Base-by-base conservation (phyloP, 495 filamentous ascomycete species). In the Aspergillus coremiiformis region DNA sequence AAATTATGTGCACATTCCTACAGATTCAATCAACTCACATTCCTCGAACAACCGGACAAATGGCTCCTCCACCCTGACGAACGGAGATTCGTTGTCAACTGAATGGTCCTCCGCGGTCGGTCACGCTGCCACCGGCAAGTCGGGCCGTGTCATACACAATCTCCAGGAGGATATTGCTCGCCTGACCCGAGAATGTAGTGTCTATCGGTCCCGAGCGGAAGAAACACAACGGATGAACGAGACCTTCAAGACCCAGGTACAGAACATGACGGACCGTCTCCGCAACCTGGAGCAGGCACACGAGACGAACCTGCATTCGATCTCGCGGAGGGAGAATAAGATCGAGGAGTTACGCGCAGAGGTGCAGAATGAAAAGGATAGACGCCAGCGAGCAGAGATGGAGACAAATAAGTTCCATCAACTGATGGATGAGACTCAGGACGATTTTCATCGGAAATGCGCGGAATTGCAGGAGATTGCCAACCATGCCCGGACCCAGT, bases 71-170 rank as follows among this genome's bases (percentile, higher is more conserved):
- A 57, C 63, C 11, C 46, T 54, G n/a, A 63, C 62, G 15, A 63
- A 64, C 55, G 53, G 54, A 39, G 75, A 72, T 44, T 46, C 65
- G 4, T 50, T 69, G 5, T 61, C 64, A 11, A 52, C 51, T 19
- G 82, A 77, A 67, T 92, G 87, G 87, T 86, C 85, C 54, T 76
- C 81, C 9, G 84, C 86, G 0, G 80, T 92, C 33, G 89, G 89
- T 35, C 83, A 87, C 47, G 89, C 89, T 24, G 83, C 82, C 9
- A 80, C 87, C 0, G 90, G 90, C 51, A 95, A 95, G 70, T 93
- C 87, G 2, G 90, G 90, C n/a, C 81, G 90, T 12, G 90, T 96
- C 12, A 95, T 96, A 60, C 90, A 95, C 64, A 81, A 82, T 49
- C 66, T 96, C 29, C 89, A 93, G 69, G 86, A 84, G 30, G 91